Base-by-base conservation (phyloP, 2,329 filamentous ascomycete species). In the Zymoseptoria ardabiliae region DNA sequence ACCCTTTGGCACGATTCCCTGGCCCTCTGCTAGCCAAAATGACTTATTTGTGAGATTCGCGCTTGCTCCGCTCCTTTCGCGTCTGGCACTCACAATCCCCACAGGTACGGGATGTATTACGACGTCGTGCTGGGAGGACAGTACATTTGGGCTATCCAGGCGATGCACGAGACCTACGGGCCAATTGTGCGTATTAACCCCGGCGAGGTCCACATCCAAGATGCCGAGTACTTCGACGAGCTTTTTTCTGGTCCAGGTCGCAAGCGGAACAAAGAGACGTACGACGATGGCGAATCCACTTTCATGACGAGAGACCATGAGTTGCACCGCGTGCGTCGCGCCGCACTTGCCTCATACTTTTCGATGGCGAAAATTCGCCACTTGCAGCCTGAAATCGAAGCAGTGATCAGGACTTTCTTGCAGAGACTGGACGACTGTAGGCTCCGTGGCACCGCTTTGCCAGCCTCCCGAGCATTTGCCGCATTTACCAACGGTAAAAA, bases 21-120 rank as follows among this genome's bases (percentile, higher is more conserved):
- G 73, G 73, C 3, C 72, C 73, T 1, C 70, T 62, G 51, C 58
- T 74, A 6, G 70, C 70, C 4, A 73, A 72, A 9, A 64, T 70
- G 25, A 73, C 73, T 11, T 23, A 23, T 5, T 3, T 23, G 22
- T 23, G 22, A 23, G 22, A 23, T 23, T 23, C 5, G 22, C 22
- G 22, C 22, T 23, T 23, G 22, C 22, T 23, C 22, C 22, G 22
- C 22, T 23, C 22, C 22, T 5, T 23, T 23, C 22, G 22, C 22
- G 22, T 23, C 22, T 23, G 22, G 22, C 22, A 5, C 22, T 23
- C 22, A 23, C 22, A 23, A 23, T 23, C 22, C 22, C 22, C 3
- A 23, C 5, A 23, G 22, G 22, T 23, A 23, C 22, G 22, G 22
- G 5, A 13, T 53, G 22, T 23, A 23, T 23, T 23, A 23, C 22